Conservation (phyloP, 208 protist genomes). For the Trypanosoma mega region DNA sequence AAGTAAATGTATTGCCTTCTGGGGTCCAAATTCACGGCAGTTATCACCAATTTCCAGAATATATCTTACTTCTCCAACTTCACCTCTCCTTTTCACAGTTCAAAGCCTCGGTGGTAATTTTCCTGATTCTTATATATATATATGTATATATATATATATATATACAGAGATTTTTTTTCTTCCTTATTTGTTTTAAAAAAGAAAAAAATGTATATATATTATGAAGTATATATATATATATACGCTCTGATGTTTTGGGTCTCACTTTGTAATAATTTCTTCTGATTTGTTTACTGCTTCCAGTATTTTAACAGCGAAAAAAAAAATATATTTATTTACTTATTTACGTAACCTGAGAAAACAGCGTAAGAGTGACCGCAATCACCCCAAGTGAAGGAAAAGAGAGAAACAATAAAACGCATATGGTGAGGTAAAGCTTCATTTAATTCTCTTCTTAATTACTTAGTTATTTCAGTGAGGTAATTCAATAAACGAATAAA, state of each 20-base stretch:
- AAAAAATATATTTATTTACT: neutral
- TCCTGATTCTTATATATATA: too few relatives aligned
- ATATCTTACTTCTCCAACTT: too few relatives aligned
- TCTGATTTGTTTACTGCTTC: conserved; percentile 16
- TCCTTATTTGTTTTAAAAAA: neutral
- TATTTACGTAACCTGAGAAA: conserved; percentile 1
- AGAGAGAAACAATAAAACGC: conserved; percentile 1
- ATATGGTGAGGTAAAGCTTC: neutral
- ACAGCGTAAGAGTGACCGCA: neutral
- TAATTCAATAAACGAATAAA: conserved; percentile 23
- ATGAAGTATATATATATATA: too few relatives aligned
- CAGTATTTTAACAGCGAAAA: conserved; percentile 6
- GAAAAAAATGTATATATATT: too few relatives aligned
- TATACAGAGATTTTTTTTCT: too few relatives aligned
- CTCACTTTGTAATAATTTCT: conserved; percentile 16
- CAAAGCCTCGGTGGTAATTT: too few relatives aligned
- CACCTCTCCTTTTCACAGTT: too few relatives aligned
- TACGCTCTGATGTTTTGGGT: neutral
- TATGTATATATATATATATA: too few relatives aligned
- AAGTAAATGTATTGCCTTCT: too few relatives aligned
- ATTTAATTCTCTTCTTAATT: neutral
- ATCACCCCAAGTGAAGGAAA: neutral
- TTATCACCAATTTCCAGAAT: too few relatives aligned
- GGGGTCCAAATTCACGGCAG: too few relatives aligned
- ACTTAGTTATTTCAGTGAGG: neutral